Evolutionary conservation across 2,329 filamentous ascomycete genomes (phyloP), one percentile per base, ranked within the genome.

Genomic region (Apiospora rasikravindrae): DNA sequence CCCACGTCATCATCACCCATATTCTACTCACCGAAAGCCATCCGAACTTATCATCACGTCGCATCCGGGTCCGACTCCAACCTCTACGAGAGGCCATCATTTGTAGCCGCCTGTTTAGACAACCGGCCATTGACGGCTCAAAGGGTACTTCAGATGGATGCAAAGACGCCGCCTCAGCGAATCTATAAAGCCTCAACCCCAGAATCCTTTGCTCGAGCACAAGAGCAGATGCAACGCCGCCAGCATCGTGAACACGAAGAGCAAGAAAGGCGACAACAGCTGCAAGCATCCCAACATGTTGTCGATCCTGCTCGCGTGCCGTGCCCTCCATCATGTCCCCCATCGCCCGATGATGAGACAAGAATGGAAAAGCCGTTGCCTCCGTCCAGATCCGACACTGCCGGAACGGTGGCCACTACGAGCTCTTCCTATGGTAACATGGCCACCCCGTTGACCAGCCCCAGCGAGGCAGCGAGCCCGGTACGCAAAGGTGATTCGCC

Each of bases 401-500:
- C 82, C 70, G 81, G 81, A 3, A 87, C 87, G 0, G 81, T 82
- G 13, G 84, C 86, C 57, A 89, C 87, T 4, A 86, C 87, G 0
- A 87, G 87, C 76, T 86, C 88, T 0, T 90, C 88, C 0, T 84
- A 87, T 69, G 86, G 83, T 22, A 80, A 80, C 3, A 78, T 87
- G 5, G 84, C 82, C 11, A 88, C 88, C 0, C 87, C 88, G 0
- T 76, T 89, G 37, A 90, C 88, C 0, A 89, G 86, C 75, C 87
- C 88, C 0, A 88, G 87, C 76, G 88, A 89, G 70, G 80, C 85
- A 1, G 82, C 84, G 5, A 88, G 87, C 73, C 79, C 79, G 8
- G 80, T 82, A 5, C 81, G 81, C 29, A 84, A 84, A 73, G 82
- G 81, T n/a, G 78, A 82, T 0, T 83, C 85, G 4, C 83, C 85